A percentile compares a stretch with the other conserved stretches of the same genome.
Evolutionary conservation across 2,329 filamentous ascomycete species (phyloP).

Genomic region (Thyridium curvatum): DNA sequence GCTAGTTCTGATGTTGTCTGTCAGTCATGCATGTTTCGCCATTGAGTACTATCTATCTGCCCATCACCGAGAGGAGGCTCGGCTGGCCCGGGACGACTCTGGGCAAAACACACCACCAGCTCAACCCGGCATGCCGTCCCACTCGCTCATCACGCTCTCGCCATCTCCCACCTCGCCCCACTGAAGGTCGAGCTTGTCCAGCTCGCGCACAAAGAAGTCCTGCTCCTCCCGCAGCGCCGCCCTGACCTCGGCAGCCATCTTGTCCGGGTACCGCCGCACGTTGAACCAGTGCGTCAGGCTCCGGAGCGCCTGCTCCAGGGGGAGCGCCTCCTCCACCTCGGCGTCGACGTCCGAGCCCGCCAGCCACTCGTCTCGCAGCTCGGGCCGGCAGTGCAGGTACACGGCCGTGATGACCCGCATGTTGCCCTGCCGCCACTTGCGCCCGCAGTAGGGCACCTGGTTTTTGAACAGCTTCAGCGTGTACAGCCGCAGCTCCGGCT

Average conservation of each 20-base stretch:
- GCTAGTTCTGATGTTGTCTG: too few relatives aligned
- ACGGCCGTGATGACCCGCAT: slow-evolving; percentile 99
- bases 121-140: slow-evolving; percentile 8
- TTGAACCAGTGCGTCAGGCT: slow-evolving; percentile 95
- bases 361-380: slow-evolving; percentile 92
- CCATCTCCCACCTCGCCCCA: slow-evolving; percentile 34
- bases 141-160: slow-evolving; percentile 17
- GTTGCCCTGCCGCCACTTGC: slow-evolving; percentile 96
- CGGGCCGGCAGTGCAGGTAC: slow-evolving; percentile 87
- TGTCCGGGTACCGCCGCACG: slow-evolving; percentile 71
- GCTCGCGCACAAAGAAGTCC: slow-evolving; percentile 72
- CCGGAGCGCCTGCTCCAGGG: slow-evolving; percentile 83
- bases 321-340: slow-evolving; percentile 87
- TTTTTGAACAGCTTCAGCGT: slow-evolving; percentile 98
- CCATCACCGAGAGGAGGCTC: too few relatives aligned
- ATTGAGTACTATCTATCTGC: too few relatives aligned
- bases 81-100: too few relatives aligned
- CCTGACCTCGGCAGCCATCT: slow-evolving; percentile 57
- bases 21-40: too few relatives aligned
- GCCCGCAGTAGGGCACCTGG: slow-evolving; percentile 94
- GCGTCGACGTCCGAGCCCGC: slow-evolving; percentile 86
- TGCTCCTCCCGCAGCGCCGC: slow-evolving; percentile 63
- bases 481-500: slow-evolving; percentile 81
- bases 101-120: too few relatives aligned
- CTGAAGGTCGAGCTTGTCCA: slow-evolving; percentile 62